Evolutionary conservation across 306 rosid genomes (phyloP).

Genomic region (Nissolia schottii): DNA sequence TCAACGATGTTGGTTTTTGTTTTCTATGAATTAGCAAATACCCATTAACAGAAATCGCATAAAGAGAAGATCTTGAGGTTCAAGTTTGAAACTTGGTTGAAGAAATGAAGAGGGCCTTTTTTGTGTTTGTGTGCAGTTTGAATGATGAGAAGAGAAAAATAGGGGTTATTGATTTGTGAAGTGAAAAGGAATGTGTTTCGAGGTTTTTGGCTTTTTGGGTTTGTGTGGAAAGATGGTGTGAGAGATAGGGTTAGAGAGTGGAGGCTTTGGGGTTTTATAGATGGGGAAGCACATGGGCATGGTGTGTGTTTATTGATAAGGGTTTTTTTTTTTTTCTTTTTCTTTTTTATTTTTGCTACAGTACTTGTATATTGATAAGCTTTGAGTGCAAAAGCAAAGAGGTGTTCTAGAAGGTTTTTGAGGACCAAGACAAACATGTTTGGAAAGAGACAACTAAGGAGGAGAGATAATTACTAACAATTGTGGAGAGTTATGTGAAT

Average conservation of each 20-base stretch:
- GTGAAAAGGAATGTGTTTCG: neutral
- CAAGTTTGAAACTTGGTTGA: constrained; percentile 6
- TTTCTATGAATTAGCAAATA: neutral
- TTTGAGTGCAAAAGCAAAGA: neutral
- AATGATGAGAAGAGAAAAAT: neutral
- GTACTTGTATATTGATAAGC: neutral
- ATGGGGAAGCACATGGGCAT: constrained; percentile 6
- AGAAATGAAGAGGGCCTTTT: neutral
- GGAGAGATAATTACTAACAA: neutral
- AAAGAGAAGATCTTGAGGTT: neutral
- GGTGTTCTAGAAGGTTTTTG: constrained; percentile 25
- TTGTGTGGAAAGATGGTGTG: neutral
- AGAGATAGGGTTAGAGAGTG: neutral
- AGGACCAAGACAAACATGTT: neutral
- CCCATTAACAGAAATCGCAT: neutral
- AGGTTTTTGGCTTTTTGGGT: neutral
- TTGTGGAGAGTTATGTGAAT: neutral
- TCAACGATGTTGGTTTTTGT: too few relatives aligned
- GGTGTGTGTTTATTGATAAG: neutral
- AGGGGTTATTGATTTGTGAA: neutral
- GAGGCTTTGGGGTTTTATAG: neutral
- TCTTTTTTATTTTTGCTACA: too few relatives aligned
- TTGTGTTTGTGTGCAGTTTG: neutral
- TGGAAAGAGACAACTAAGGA: constrained; percentile 8
- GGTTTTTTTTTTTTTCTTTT: too few relatives aligned